phyloP scores from a whole-genome alignment of 495 filamentous ascomycete genomes.

The Penicillium daleae region DNA sequence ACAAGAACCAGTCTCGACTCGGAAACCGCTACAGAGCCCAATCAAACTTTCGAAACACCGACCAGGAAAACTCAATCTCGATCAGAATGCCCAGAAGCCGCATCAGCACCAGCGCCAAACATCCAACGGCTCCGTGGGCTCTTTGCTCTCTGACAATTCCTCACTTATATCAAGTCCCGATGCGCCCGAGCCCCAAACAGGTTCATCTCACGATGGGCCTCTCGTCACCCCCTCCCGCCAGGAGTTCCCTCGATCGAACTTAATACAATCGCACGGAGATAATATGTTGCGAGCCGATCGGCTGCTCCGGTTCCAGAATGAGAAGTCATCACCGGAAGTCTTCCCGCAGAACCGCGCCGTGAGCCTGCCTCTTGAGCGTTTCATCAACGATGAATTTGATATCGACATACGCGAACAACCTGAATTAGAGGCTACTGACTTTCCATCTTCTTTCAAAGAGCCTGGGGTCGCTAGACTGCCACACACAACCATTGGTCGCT shows the following conservation, averaged over 20 bases:
- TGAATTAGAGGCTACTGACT: conserved; percentile 5
- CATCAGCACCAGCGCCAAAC: conserved; percentile 30
- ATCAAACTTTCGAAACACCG: conserved; percentile 44
- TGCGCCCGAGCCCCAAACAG: conserved; percentile 31
- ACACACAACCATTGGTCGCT: conserved; percentile 13
- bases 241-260: conserved; percentile 20
- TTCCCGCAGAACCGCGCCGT: conserved; percentile 41
- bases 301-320: conserved; percentile 34
- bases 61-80: conserved; percentile 31
- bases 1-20: conserved; percentile 14
- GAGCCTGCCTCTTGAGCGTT: conserved; percentile 49
- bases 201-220: conserved; percentile 36
- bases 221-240: conserved; percentile 32
- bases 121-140: conserved; percentile 42
- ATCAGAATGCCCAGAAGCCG: conserved; percentile 26
- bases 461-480: conserved; percentile 9
- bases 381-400: conserved; percentile 50
- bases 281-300: conserved; percentile 43
- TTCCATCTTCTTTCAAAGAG: neutral
- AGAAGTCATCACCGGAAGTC: conserved; percentile 29
- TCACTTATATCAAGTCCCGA: conserved; percentile 43
- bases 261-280: conserved; percentile 27
- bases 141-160: conserved; percentile 40
- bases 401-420: conserved; percentile 30
- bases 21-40: conserved; percentile 44